These are phyloP conservation scores for Canavalia ensiformis DNA, from an alignment of 306 rosid species.

Conservation along the genomic window DNA sequence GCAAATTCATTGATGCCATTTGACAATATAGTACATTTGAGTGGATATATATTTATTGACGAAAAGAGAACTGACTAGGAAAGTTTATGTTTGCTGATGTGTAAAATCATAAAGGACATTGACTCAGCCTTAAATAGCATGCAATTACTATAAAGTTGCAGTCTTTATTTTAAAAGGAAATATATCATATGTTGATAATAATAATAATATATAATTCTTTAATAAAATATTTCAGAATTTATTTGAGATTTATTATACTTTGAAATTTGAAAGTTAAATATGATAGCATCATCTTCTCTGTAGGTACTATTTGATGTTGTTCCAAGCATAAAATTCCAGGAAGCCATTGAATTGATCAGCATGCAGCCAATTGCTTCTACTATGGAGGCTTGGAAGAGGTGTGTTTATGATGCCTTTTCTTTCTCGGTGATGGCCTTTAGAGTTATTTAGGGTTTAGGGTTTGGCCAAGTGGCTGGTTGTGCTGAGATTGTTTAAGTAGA, in stretches of 20 bases:
- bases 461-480: constrained; percentile 38
- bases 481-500: constrained; percentile 22
- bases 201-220: neutral
- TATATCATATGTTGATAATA: constrained; percentile 21
- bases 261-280: constrained; percentile 41
- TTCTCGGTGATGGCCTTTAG: neutral
- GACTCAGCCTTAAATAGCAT: constrained; percentile 30
- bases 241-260: constrained; percentile 37
- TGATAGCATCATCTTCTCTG: constrained; percentile 52
- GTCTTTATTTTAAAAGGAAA: constrained; percentile 20
- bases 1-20: constrained; percentile 28
- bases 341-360: constrained; percentile 86
- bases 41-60: constrained; percentile 27
- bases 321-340: constrained; percentile 90
- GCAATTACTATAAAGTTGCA: constrained; percentile 17
- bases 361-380: constrained; percentile 91
- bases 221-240: constrained; percentile 38
- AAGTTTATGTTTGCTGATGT: constrained; percentile 32
- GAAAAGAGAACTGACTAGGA: constrained; percentile 26
- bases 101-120: constrained; percentile 34
- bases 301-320: constrained; percentile 99
- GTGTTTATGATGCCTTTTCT: constrained; percentile 44
- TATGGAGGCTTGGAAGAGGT: constrained; percentile 84
- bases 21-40: constrained; percentile 10
- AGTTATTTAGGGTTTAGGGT: constrained; percentile 17